Evolutionary conservation across 352 stramenopile genomes (phyloP).

Genomic region (Phytophthora constricta): DNA sequence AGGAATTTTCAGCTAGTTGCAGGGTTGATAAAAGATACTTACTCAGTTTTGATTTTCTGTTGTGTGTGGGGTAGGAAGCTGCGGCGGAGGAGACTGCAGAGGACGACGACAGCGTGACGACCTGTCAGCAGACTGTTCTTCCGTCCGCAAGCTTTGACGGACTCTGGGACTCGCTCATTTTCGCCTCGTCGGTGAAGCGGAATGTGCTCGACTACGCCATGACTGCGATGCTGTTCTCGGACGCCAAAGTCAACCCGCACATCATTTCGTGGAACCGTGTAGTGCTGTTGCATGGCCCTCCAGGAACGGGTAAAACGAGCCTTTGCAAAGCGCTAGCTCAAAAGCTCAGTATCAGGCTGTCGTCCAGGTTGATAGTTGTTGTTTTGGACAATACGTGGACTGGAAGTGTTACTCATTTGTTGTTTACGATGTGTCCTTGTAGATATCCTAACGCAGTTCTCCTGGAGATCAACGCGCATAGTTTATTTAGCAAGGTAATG

Average conservation of each 20-base stretch:
- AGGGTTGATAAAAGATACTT: too few species aligned
- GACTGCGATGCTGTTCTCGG: constrained; percentile 91
- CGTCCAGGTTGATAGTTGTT: constrained; percentile 48
- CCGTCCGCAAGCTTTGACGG: constrained; percentile 71
- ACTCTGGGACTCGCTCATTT: constrained; percentile 90
- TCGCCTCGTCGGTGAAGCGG: constrained; percentile 78
- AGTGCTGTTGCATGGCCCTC: constrained; percentile 91
- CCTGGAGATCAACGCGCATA: constrained; percentile 94
- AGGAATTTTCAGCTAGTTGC: constrained; percentile 15
- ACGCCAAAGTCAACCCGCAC: constrained; percentile 84
- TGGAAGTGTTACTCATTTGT: not conserved
- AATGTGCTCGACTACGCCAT: constrained; percentile 89
- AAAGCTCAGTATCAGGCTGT: constrained; percentile 91
- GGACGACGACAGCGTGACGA: constrained; percentile 83
- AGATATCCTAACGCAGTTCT: constrained; percentile 77
- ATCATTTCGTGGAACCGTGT: constrained; percentile 94
- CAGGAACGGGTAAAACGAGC: constrained; percentile 94
- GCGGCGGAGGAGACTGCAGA: constrained; percentile 76
- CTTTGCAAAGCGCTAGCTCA: constrained; percentile 93
- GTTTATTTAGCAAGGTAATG: constrained; percentile 88
- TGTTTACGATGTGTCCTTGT: constrained; percentile 4
- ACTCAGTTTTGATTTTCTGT: too few species aligned
- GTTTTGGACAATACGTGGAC: not conserved
- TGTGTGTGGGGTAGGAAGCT: constrained; percentile 51
- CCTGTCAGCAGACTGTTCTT: constrained; percentile 78